These are phyloP conservation scores for Talaromyces islandicus DNA, from an alignment of 2,329 filamentous ascomycete species.

Conservation along the genomic window DNA sequence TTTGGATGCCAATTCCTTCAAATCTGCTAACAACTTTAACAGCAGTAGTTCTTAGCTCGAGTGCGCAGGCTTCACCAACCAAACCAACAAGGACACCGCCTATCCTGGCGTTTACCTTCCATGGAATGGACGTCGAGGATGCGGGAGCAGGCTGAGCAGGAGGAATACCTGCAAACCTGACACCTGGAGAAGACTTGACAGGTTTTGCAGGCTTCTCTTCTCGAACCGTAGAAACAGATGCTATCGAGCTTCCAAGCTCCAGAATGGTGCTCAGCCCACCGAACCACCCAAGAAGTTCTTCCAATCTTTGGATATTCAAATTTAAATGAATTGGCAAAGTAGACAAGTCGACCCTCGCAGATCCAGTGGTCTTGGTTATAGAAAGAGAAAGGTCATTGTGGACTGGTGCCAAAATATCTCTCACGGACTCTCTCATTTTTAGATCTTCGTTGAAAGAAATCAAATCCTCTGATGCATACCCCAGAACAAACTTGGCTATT, in stretches of 20 bases:
- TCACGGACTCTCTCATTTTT: conserved; percentile 41
- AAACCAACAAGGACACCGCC: conserved; percentile 71
- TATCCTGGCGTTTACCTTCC: conserved; percentile 70
- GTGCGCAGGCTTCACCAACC: conserved; percentile 68
- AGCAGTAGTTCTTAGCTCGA: conserved; percentile 70
- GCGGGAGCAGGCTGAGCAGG: conserved; percentile 26
- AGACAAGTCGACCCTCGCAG: conserved; percentile 53
- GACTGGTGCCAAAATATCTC: conserved; percentile 32
- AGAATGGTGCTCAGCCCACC: conserved; percentile 88
- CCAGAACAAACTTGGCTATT: conserved; percentile 41
- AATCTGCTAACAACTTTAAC: conserved; percentile 74
- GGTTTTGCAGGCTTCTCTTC: conserved; percentile 23
- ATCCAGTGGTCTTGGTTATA: conserved; percentile 24
- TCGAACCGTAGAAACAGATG: conserved; percentile 58
- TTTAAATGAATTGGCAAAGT: conserved; percentile 72
- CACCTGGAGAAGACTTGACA: conserved; percentile 40
- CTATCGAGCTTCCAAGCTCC: conserved; percentile 79
- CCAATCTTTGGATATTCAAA: conserved; percentile 72
- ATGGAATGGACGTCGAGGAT: conserved; percentile 20
- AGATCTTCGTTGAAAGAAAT: conserved; percentile 47
- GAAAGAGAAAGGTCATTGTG: conserved; percentile 35
- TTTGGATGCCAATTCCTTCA: conserved; percentile 64
- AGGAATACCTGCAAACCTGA: conserved; percentile 47
- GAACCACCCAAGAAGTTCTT: conserved; percentile 82
- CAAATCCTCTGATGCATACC: conserved; percentile 44